phyloP scores from a whole-genome alignment of 2,329 filamentous ascomycete genomes.

The Ophiocordyceps polyrhachis-furcata region DNA sequence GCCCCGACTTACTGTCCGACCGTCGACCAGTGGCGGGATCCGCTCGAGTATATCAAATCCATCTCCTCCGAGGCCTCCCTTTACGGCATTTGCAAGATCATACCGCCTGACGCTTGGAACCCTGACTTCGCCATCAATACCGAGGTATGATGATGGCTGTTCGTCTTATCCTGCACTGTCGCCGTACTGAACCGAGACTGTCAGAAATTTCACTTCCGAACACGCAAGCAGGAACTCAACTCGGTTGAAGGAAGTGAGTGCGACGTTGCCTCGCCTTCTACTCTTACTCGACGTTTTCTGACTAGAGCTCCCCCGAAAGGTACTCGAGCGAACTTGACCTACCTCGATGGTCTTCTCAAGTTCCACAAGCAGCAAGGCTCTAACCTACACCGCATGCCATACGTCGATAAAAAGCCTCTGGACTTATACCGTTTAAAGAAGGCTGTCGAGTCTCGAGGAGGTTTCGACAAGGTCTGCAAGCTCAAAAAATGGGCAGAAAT shows the following conservation, averaged over 20 bases:
- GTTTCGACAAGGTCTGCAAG: conserved; percentile 94
- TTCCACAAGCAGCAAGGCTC: conserved; percentile 95
- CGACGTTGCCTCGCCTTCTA: neutral
- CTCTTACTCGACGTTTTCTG: conserved; percentile 1
- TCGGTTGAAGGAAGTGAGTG: conserved; percentile 89
- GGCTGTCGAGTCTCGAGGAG: conserved; percentile 82
- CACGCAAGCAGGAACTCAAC: conserved; percentile 89
- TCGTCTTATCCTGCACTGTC: too few species aligned
- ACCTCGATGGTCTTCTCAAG: conserved; percentile 84
- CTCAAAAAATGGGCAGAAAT: conserved; percentile 99
- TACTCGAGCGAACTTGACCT: conserved; percentile 87
- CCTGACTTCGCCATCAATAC: conserved; percentile 93
- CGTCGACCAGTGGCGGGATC: conserved; percentile 86
- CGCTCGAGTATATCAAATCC: conserved; percentile 82
- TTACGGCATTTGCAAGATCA: conserved; percentile 88
- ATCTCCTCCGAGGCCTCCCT: conserved; percentile 71
- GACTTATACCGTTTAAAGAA: conserved; percentile 95
- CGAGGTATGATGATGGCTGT: conserved; percentile 38
- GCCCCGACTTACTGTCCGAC: conserved; percentile 83
- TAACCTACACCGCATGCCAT: conserved; percentile 83
- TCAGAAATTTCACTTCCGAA: conserved; percentile 91
- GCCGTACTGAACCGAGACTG: neutral
- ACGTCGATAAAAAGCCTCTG: conserved; percentile 91
- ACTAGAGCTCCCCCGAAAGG: conserved; percentile 27
- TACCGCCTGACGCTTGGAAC: conserved; percentile 86